Percentiles rank a stretch among this genome's conserved stretches.
Evolutionary conservation across 495 filamentous ascomycete species (phyloP).

Genomic region (Niebla homalea): DNA sequence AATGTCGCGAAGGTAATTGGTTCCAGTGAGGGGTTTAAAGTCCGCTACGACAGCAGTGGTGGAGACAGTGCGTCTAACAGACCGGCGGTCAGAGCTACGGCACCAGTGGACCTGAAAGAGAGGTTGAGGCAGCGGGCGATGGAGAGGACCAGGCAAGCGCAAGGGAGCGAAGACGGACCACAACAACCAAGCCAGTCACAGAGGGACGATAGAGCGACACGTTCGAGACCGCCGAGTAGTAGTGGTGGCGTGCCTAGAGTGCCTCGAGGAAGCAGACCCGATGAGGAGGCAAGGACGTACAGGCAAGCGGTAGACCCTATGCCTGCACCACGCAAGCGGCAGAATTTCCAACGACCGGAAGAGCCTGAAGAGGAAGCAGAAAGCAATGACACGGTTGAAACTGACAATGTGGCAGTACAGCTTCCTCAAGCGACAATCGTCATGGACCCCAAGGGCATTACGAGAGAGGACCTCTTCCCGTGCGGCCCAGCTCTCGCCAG

Average conservation of each 20-base stretch:
- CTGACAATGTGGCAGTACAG: neutral
- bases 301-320: neutral
- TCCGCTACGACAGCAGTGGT: neutral
- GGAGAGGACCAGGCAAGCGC: neutral
- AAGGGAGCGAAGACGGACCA: neutral
- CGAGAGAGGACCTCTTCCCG: neutral
- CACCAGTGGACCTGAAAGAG: neutral
- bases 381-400: neutral
- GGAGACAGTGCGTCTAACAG: neutral
- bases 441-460: neutral
- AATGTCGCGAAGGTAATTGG: neutral
- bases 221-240: neutral
- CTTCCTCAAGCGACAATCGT: neutral
- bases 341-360: neutral
- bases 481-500: too few relatives aligned
- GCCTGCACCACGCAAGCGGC: neutral
- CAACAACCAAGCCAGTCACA: neutral
- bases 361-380: neutral
- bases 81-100: neutral
- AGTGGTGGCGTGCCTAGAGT: neutral
- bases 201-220: neutral
- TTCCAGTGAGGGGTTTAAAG: neutral
- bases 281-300: neutral
- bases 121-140: neutral
- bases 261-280: neutral